phyloP scores from a whole-genome alignment of 2,329 filamentous ascomycete species.

The Clonostachys chloroleuca region DNA sequence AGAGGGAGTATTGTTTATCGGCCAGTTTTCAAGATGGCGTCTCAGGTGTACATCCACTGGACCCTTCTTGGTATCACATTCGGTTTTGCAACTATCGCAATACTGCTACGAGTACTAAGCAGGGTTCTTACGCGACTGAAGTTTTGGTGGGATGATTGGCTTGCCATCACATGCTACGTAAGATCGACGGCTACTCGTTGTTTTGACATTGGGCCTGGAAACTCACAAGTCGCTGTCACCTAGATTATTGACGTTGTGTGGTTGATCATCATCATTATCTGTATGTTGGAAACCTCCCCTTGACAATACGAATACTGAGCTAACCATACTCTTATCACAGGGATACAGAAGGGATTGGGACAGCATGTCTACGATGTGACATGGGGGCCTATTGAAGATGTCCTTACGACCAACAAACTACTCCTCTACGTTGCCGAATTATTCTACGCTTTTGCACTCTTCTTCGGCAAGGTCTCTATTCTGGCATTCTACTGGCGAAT shows the following conservation, averaged over 20 bases:
- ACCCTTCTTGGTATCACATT: no score
- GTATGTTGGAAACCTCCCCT: no score
- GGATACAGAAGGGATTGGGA: slow-evolving; percentile 2
- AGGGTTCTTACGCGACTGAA: no score
- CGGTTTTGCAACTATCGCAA: no score
- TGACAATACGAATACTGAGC: no score
- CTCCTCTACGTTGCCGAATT: slow-evolving; percentile 15
- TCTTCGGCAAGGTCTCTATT: slow-evolving; percentile 17
- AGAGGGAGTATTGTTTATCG: no score
- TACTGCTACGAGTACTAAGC: no score
- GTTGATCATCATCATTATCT: no score
- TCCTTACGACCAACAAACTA: slow-evolving; percentile 8
- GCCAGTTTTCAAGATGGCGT: no score
- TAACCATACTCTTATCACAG: no score
- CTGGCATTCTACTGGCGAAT: slow-evolving; percentile 23
- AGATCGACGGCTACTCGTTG: neutral
- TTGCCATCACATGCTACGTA: slow-evolving; percentile 1
- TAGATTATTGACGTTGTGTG: neutral
- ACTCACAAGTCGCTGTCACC: neutral
- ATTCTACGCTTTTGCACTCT: slow-evolving; percentile 16
- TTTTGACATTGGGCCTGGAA: no score
- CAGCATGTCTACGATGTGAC: neutral
- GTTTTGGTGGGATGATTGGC: slow-evolving; percentile 2
- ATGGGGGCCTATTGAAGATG: neutral
- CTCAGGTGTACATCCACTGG: no score